Base-by-base conservation (phyloP, 495 filamentous ascomycete genomes). In the Podospora pseudopauciseta region DNA sequence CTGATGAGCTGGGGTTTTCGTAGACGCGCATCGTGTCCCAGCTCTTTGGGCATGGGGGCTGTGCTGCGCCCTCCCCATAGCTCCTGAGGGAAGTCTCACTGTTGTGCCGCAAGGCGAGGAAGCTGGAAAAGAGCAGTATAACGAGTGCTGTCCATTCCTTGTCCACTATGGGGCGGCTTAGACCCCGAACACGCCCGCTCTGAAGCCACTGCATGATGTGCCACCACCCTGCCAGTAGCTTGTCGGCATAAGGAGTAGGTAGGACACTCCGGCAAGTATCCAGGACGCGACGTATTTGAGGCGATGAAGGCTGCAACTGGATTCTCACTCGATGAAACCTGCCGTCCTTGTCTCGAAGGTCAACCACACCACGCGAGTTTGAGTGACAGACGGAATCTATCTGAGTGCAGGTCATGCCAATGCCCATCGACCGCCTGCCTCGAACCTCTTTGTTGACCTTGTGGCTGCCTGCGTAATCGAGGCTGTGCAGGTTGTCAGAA, bases 101-200 rank as follows among this genome's bases (percentile, higher is more conserved):
- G 5, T 69, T 59, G 6, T 73, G 70, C 3, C 78, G 77, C 6
- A 85, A 67, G 44, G 74, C 78, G n/a, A 85, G 70, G 65, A 79
- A 82, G 59, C 80, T 76, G 16, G 84, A 71, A 69, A 96, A 88
- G 2, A 97, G 71, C 4, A 90, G 84, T 60, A 95, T 82, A 5
- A 92, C 86, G 61, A 92, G 79, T 4, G 91, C 89, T 9, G 89
- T 91, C 92, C 92, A 97, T 73, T 97, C 94, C 3, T 80, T 60
- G 65, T 94, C 86, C 34, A 77, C 80, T 23, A 81, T 44, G 6
- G 60, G 34, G 16, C 64, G 56, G 0, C 62, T 32, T 3, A 72
- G 59, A 3, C 60, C 79, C n/a, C 80, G 74, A 6, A 77, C 76
- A 11, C 84, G 82, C 59, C 82, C 81, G 32, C 76, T 73, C 49